phyloP scores from a whole-genome alignment of 441 rosid species.

The Dalechampia spathulata region DNA sequence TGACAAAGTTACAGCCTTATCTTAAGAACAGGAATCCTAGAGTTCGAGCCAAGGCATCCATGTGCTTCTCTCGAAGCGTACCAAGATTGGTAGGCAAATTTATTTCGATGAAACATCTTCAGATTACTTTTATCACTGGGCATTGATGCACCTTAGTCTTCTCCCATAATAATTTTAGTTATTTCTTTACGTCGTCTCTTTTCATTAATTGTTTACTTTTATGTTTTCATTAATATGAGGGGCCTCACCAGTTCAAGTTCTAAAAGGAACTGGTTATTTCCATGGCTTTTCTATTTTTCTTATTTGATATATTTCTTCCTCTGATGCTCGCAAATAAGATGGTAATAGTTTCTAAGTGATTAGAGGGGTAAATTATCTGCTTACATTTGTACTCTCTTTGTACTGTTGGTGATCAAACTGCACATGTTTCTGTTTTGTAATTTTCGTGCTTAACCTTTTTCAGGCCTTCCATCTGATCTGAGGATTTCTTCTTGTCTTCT shows the following conservation, averaged over 20 bases:
- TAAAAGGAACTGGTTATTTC: background rate
- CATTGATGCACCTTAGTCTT: background rate
- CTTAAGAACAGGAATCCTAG: conserved; percentile 83
- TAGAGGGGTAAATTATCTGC: too few species aligned
- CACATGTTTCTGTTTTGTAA: too few species aligned
- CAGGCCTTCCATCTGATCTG: background rate
- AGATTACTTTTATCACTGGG: background rate
- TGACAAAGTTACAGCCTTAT: conserved; percentile 74
- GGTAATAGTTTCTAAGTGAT: too few species aligned
- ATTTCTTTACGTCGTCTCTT: background rate
- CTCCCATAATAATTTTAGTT: background rate
- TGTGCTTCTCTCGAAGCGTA: conserved; percentile 73
- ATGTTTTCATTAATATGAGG: background rate
- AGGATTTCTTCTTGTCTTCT: background rate
- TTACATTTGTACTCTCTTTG: too few species aligned
- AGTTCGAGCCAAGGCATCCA: conserved; percentile 87
- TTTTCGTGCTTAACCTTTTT: background rate
- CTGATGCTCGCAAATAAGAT: too few species aligned
- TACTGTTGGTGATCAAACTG: too few species aligned
- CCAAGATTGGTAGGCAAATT: conserved; percentile 54
- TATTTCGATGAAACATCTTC: background rate
- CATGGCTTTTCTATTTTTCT: background rate
- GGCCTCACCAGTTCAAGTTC: background rate
- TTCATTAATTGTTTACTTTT: background rate
- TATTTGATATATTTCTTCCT: too few species aligned